Evolutionary conservation across 805 yeast genomes (phyloP), one percentile per base, ranked within the genome.

Genomic region (Monosporozyma solicola): DNA sequence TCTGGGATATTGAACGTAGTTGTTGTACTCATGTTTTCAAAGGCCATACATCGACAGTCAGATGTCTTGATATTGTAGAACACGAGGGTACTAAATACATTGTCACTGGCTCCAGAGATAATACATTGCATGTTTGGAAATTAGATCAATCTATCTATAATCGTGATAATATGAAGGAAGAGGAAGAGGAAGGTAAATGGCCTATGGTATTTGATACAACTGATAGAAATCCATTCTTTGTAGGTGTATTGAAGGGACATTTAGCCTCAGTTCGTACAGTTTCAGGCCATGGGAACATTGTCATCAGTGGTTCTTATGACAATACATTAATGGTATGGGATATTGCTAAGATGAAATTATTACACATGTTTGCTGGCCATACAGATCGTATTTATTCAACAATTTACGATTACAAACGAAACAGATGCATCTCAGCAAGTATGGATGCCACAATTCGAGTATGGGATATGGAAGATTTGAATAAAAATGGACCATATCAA

Each of bases 271-370:
- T 92, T 1, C 79, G 99, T 52, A 83, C 97, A 0, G 86, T 92
- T 9, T 78, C 94, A 1, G 97, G 96, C 0, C 75, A 83, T 66
- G 96, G 92, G 1, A 86, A 87, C 63, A 79, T 84, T 11, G 79
- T 92, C 22, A 83, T 92, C 1, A 85, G 94, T 32, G 97, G 97
- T 0, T 86, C 96, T 5, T 92, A 92, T 67, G 99, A 92, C 69
- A 78, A 85, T 51, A 86, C 87, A 1, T 87, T 91, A 5, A 78
- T 97, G 55, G 96, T 92, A 2, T 92, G 99, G 99, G 94, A 88
- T 61, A 74, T 91, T 56, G 77, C 80, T 33, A 81, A 85, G 5
- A 87, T 87, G 49, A 77, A 76, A 51, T 89, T 96, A 65, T 78
- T 80, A 50, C 83, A 81, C 69, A 82, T 85, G 10, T 75, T 92